A percentile compares a stretch with the other conserved stretches of the same genome.
Conservation (phyloP, 2,329 filamentous ascomycete species). For the Acarospora socialis region DNA sequence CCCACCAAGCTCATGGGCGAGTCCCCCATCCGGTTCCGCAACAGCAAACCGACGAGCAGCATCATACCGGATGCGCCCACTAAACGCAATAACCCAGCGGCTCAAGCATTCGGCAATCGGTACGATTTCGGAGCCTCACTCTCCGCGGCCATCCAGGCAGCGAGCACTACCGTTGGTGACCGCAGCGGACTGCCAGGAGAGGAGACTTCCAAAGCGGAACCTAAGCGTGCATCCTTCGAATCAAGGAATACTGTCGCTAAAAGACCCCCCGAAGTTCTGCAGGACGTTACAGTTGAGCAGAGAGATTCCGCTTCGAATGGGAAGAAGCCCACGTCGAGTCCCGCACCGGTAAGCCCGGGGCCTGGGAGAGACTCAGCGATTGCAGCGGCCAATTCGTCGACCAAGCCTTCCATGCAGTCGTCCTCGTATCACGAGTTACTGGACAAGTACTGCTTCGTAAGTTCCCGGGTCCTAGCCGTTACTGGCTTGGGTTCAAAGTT, state of each 20-base stretch:
- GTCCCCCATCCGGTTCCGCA: constrained; percentile 55
- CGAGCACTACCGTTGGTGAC: constrained; percentile 16
- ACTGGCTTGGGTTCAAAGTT: constrained; percentile 9
- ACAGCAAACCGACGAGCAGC: constrained; percentile 47
- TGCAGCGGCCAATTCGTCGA: constrained; percentile 40
- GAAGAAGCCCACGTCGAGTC: neutral
- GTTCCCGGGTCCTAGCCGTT: constrained; percentile 40
- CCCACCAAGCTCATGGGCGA: constrained; percentile 52
- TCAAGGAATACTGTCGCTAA: too few relatives aligned
- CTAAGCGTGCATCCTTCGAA: too few relatives aligned
- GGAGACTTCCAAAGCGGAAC: too few relatives aligned
- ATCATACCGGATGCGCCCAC: constrained; percentile 44
- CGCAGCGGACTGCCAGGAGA: constrained; percentile 15
- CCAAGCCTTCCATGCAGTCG: constrained; percentile 61
- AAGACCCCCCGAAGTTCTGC: too few relatives aligned
- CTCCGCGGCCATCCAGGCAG: constrained; percentile 57
- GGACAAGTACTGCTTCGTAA: constrained; percentile 99
- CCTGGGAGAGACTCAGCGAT: constrained; percentile 20
- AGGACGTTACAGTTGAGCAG: too few relatives aligned
- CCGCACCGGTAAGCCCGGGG: constrained; percentile 5
- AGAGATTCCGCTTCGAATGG: too few relatives aligned
- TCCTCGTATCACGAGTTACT: constrained; percentile 92
- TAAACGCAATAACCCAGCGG: constrained; percentile 34
- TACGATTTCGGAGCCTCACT: constrained; percentile 96
- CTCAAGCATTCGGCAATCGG: constrained; percentile 72